Evolutionary conservation across 2,329 filamentous ascomycete species (phyloP).

Genomic region (Gnomoniopsis smithogilvyi): DNA sequence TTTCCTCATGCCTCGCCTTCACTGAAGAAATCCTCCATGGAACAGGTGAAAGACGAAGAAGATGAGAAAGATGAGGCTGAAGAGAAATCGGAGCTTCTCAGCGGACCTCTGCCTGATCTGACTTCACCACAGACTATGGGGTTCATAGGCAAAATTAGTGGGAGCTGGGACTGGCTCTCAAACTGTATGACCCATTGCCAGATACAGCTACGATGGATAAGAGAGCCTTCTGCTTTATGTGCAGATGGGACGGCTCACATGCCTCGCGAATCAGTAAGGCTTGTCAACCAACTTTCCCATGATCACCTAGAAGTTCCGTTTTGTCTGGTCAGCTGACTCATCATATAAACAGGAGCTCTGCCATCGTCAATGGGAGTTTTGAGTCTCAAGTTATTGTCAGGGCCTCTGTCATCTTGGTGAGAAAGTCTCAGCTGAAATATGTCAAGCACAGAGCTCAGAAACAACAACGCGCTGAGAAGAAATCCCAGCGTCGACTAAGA

Average conservation of each 20-base stretch:
- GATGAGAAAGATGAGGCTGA: neutral
- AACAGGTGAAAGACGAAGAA: too few species aligned
- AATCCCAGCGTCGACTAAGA: neutral
- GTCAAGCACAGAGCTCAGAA: neutral
- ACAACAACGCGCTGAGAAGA: slow-evolving; percentile 2
- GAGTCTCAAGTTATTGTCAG: slow-evolving; percentile 2
- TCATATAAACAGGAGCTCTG: neutral
- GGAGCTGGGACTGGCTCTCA: neutral
- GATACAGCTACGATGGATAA: slow-evolving; percentile 7
- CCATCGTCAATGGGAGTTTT: slow-evolving; percentile 2
- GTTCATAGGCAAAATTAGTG: neutral
- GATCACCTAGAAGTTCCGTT: too few species aligned
- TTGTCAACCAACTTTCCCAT: neutral
- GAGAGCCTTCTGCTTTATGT: slow-evolving; percentile 1
- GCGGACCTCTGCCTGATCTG: slow-evolving; percentile 3
- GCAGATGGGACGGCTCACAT: slow-evolving; percentile 4
- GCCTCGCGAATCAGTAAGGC: neutral
- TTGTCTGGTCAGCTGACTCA: neutral
- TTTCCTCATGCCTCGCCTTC: too few species aligned
- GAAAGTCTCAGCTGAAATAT: neutral
- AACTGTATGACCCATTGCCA: neutral
- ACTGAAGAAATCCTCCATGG: too few species aligned
- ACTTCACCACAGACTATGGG: neutral
- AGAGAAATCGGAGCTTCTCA: slow-evolving; percentile 1
- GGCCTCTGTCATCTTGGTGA: neutral